phyloP scores from a whole-genome alignment of 441 rosid genomes.

The Jatropha multifida region DNA sequence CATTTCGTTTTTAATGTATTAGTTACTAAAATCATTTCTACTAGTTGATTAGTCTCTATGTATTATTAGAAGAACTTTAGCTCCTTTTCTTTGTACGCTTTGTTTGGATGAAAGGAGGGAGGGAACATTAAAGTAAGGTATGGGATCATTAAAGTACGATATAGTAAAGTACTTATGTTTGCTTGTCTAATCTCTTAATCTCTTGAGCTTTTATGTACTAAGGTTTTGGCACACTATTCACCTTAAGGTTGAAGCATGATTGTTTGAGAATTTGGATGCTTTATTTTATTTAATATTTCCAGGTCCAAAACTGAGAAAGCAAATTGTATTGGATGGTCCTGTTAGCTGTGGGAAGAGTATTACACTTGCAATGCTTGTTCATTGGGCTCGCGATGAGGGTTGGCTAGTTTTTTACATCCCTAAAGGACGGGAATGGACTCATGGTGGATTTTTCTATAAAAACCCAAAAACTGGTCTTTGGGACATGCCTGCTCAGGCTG shows the following conservation, averaged over 20 bases:
- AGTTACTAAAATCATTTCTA: not conserved
- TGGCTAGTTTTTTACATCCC: slow-evolving; percentile 96
- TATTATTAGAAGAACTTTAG: not conserved
- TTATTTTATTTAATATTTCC: not conserved
- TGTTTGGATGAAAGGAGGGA: no score
- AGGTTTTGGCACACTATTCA: not conserved
- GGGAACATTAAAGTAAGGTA: no score
- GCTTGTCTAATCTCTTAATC: not conserved
- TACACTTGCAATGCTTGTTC: slow-evolving; percentile 89
- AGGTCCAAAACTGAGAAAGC: slow-evolving; percentile 72
- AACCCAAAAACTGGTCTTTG: slow-evolving; percentile 79
- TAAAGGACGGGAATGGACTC: slow-evolving; percentile 86
- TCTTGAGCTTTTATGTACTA: not conserved
- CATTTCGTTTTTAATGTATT: no score
- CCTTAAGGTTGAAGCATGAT: no score
- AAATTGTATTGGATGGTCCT: slow-evolving; percentile 92
- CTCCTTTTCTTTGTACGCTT: no score
- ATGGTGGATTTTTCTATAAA: slow-evolving; percentile 84
- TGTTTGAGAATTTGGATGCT: not conserved
- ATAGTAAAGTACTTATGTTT: not conserved
- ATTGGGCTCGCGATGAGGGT: slow-evolving; percentile 97
- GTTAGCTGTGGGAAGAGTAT: slow-evolving; percentile 91
- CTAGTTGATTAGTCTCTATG: not conserved
- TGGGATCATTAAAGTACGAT: no score
- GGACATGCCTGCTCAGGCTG: slow-evolving; percentile 94